Evolutionary conservation across 306 rosid species (phyloP), one percentile per base, ranked within the genome.

Genomic region (Sophora flavescens): DNA sequence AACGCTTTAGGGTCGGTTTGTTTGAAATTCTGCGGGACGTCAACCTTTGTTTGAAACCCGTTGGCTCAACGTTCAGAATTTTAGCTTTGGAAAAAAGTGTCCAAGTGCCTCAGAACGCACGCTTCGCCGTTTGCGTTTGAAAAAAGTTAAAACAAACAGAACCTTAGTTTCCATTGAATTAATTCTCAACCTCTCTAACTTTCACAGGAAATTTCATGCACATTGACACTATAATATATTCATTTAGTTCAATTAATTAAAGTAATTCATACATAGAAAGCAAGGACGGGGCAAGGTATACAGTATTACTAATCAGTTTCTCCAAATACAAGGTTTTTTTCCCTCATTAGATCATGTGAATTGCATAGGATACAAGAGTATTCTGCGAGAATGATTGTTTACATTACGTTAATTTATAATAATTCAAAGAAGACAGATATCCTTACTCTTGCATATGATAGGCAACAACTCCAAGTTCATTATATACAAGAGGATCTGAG

Each of bases 401-500:
- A 54, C 38, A 65, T 53, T 51, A 63, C 11, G 51, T 50, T 16
- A 28, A 76, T 45, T 22, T 11, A 26, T 12, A 45, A 76, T 48
- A 76, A 70, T 62, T 22, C 26, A 75, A 58, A 62, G 53, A 42
- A 73, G 54, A 22, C 57, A 74, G 77, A 51, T 60, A 50, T 70
- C 60, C 89, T 85, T 87, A 92, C 99, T 95, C 99, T 83, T 92
- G 88, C 97, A 88, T 89, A 74, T 95, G 82, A 82, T 92, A 95
- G 69, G 97, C 97, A 80, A 95, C 99, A 72, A 91, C 97, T 85
- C 99, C 99, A 57, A 92, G 96, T 86, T 95, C 99, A 75, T 95
- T 95, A 76, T 83, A 95, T 32, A 95, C 92, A 74, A 92, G 99
- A 33, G 97, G 97, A 83, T 95, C 99, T 1, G 92, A 90, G 81